Conservation (phyloP, 768 basidiomycete species). For the Agaricus subrufescens region DNA sequence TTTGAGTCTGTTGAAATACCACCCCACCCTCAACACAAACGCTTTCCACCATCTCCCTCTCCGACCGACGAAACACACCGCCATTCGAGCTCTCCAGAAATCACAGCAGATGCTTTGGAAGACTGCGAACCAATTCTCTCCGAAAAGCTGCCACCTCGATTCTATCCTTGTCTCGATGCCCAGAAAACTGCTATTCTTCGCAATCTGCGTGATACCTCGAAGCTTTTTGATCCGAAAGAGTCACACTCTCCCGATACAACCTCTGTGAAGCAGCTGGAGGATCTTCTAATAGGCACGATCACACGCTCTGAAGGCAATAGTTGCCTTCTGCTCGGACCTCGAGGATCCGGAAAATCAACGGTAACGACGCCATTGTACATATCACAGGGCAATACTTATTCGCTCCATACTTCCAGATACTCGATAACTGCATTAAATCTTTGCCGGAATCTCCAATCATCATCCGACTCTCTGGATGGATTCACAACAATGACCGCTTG, state of each 20-base stretch:
- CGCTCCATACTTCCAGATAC: conserved; percentile 36
- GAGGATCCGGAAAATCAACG: conserved; percentile 81
- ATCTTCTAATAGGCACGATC: conserved; percentile 70
- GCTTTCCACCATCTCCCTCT: neutral
- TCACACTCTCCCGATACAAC: conserved; percentile 32
- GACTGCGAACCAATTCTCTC: neutral
- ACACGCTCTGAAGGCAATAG: conserved; percentile 89
- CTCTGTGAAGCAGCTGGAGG: conserved; percentile 53
- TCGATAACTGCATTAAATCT: conserved; percentile 50
- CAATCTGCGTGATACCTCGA: conserved; percentile 30
- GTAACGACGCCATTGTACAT: conserved; percentile 34
- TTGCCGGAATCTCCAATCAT: conserved; percentile 56
- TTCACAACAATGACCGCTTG: conserved; percentile 79
- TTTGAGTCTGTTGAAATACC: conserved; percentile 5
- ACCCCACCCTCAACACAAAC: neutral
- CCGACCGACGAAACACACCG: neutral
- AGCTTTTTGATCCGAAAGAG: conserved; percentile 18
- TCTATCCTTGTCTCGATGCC: conserved; percentile 40
- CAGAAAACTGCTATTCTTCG: conserved; percentile 57
- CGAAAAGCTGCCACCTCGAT: conserved; percentile 32
- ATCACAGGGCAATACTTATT: neutral
- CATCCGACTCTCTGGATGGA: conserved; percentile 80
- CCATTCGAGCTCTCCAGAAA: neutral
- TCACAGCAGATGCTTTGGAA: neutral
- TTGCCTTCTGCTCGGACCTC: conserved; percentile 80